A percentile compares a stretch with the other conserved stretches of the same genome.
Evolutionary conservation across 208 protist genomes (phyloP).

Genomic region (Balamuthia mandrillaris): DNA sequence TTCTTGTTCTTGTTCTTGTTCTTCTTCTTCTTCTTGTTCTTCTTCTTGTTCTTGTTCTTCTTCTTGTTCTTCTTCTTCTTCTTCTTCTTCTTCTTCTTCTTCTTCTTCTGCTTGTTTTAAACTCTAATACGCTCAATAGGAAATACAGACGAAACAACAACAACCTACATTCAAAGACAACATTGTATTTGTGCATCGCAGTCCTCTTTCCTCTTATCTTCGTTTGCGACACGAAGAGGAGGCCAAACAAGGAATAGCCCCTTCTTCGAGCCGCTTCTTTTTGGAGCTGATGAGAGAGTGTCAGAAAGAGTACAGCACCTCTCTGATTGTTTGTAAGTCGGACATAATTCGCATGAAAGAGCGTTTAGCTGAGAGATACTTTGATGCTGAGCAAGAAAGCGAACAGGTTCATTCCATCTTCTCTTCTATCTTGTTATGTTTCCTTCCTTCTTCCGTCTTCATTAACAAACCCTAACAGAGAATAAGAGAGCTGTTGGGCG

Average conservation of each 20-base stretch:
- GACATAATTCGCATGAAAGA: conserved; percentile 6
- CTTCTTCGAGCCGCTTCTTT: not conserved
- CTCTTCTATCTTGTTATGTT: no score
- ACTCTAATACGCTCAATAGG: no score
- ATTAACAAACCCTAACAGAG: not conserved
- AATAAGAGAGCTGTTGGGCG: not conserved
- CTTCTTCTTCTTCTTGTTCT: not conserved
- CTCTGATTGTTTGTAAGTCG: not conserved
- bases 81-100: no score
- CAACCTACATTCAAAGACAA: conserved; percentile 14
- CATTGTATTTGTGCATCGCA: conserved; percentile 17
- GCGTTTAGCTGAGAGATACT: not conserved
- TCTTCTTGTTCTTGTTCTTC: not conserved
- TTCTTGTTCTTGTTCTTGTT: not conserved
- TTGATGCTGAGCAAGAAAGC: not conserved
- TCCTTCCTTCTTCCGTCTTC: not conserved
- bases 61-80: not conserved
- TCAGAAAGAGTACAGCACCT: not conserved
- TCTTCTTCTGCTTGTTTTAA: no score
- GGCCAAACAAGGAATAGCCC: not conserved
- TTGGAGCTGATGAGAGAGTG: not conserved
- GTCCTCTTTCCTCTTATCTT: not conserved
- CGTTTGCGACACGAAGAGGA: not conserved
- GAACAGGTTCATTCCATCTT: not conserved
- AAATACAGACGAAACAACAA: no score